Base-by-base conservation (phyloP, 768 basidiomycete species). In the Candolleomyces aberdarensis region DNA sequence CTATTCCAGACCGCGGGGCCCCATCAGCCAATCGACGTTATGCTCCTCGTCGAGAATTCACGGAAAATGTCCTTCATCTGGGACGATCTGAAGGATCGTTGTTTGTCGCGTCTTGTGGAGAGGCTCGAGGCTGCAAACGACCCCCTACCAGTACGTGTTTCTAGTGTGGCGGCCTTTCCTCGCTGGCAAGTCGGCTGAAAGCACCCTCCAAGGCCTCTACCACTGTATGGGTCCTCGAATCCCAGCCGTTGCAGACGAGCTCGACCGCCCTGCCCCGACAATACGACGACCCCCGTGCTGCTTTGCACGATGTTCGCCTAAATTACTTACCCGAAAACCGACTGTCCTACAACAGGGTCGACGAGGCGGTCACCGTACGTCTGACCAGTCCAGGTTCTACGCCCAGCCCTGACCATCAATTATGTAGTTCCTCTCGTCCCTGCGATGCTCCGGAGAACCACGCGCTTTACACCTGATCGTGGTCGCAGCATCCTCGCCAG, bases 31-130 rank as follows among this genome's bases (percentile, higher is more conserved):
- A 67, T 77, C 31, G 74, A 72, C 40, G 72, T 77, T n/a, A 74
- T 84, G 55, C 65, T 85, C 61, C 73, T 86, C 61, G 76, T 85
- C 63, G 85, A 86, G 72, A 85, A 85, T 65, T 85, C 85, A 0
- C 72, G 74, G 39, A 68, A 70, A 1, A 80, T 84, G 74, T 68
- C 71, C 26, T 19, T 62, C 6, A 71, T 76, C 22, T 86, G 85
- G 85, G 65, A 75, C 63, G 75, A 81, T 69, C 78, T 85, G 39
- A 73, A 77, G 62, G 76, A 80, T 66, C 76, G 74, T 22, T 80
- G 79, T 67, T 73, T 85, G 20, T 72, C 68, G 19, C 74, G 68
- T 9, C 71, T 86, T 46, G 72, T 82, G 56, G 73, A 77, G 46
- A 74, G 72, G 29, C 68, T 85, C 53, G 69, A 77, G 61, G 62